A percentile compares a stretch with the other conserved stretches of the same genome.
These are phyloP conservation scores for Paramecium caudatum DNA, from an alignment of 73 alveolate genomes.

Conservation along the genomic window DNA sequence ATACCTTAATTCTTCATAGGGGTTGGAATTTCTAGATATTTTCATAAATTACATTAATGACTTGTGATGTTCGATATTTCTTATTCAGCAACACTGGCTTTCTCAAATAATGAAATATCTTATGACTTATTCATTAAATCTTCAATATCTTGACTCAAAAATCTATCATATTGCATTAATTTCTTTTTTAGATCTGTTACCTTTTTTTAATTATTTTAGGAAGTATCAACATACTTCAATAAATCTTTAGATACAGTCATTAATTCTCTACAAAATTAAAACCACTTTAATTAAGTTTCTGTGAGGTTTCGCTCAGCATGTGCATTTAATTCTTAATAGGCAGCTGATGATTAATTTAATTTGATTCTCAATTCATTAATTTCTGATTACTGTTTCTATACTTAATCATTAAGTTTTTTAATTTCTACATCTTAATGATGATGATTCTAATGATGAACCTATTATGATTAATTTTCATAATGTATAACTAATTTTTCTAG, in stretches of 20 bases:
- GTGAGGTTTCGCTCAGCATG: constrained; percentile 22
- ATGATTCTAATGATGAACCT: not conserved
- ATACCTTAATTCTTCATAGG: not conserved
- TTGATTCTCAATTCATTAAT: constrained; percentile 1
- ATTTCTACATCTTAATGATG: not conserved
- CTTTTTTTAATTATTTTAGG: not conserved
- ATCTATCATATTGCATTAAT: constrained; percentile 76
- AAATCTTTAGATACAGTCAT: not conserved
- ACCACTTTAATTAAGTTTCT: constrained; percentile 27
- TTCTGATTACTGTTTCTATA: not conserved
- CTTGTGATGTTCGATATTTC: not conserved
- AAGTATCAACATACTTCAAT: not conserved
- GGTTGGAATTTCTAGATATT: not conserved
- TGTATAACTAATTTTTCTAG: not conserved
- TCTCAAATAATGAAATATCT: constrained; percentile 77
- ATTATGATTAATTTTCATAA: not conserved
- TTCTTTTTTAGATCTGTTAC: constrained; percentile 66
- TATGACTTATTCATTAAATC: constrained; percentile 70
- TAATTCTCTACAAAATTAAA: not conserved
- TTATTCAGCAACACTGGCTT: constrained; percentile 64
- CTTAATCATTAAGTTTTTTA: not conserved
- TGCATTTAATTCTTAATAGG: not conserved
- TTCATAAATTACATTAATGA: not conserved
- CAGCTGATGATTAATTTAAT: not conserved
- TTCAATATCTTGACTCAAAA: constrained; percentile 74